Evolutionary conservation across 1,284 basidiomycete species (phyloP).

Genomic region (Leccinum insigne): DNA sequence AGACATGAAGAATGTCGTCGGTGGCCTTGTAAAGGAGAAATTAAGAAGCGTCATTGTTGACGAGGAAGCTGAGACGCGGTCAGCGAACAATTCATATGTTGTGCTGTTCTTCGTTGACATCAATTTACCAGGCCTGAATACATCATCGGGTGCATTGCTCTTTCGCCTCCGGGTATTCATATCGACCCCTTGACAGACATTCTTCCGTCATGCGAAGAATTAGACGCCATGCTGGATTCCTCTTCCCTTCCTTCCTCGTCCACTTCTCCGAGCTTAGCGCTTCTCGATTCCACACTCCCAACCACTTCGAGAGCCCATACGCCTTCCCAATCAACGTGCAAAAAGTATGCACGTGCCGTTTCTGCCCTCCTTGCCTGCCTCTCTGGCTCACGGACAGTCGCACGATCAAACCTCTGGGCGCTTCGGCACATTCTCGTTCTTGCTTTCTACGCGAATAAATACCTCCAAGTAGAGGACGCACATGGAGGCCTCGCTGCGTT

Average conservation of each 20-base stretch:
- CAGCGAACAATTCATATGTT: constrained; percentile 20
- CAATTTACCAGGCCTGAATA: constrained; percentile 44
- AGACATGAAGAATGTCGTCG: constrained; percentile 24
- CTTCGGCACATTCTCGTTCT: constrained; percentile 63
- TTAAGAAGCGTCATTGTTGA: constrained; percentile 45
- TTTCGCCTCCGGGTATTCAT: constrained; percentile 33
- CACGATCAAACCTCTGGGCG: constrained; percentile 61
- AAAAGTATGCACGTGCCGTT: constrained; percentile 66
- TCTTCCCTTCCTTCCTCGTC: constrained; percentile 45
- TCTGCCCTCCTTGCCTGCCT: constrained; percentile 63
- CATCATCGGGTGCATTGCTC: constrained; percentile 40
- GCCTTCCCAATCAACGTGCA: constrained; percentile 45
- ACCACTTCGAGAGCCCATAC: constrained; percentile 33
- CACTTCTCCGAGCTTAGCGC: constrained; percentile 58
- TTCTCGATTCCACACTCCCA: constrained; percentile 63
- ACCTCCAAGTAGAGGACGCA: constrained; percentile 48
- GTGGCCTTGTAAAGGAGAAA: constrained; percentile 39
- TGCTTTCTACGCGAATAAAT: constrained; percentile 58
- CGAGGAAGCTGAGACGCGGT: constrained; percentile 43
- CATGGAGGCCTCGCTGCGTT: constrained; percentile 46
- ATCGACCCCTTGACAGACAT: constrained; percentile 47
- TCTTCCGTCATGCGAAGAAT: constrained; percentile 48
- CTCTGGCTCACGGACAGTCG: constrained; percentile 56
- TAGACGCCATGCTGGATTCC: constrained; percentile 49
- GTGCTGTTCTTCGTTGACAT: not conserved